phyloP scores from a whole-genome alignment of 1,139 yeast species.

The Zygotorulaspora mrakii region DNA sequence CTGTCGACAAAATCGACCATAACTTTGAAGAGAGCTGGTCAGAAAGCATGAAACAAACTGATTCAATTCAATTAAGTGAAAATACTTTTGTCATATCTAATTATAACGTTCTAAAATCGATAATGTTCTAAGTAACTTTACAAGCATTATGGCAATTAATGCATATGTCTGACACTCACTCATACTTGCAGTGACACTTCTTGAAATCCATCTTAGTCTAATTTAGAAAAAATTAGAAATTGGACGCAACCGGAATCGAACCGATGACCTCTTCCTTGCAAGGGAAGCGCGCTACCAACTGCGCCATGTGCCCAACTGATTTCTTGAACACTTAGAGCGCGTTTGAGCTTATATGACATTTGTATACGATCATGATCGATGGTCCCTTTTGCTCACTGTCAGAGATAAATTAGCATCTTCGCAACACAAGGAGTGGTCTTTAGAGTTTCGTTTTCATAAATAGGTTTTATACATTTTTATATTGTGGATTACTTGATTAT shows the following conservation, averaged over 20 bases:
- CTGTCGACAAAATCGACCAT: slow-evolving; percentile 30
- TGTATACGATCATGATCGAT: too few species aligned
- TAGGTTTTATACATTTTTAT: slow-evolving; percentile 5
- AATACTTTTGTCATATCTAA: slow-evolving; percentile 27
- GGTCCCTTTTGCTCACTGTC: too few species aligned
- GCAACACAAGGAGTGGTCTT: neutral
- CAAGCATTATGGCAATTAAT: too few species aligned
- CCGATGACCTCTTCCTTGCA: slow-evolving; percentile 37
- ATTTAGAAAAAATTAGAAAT: slow-evolving; percentile 12
- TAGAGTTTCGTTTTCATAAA: slow-evolving; percentile 6
- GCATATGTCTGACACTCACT: too few species aligned
- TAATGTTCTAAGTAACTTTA: slow-evolving; percentile 17
- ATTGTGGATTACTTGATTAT: too few species aligned
- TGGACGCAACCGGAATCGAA: slow-evolving; percentile 37
- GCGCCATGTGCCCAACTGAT: slow-evolving; percentile 32
- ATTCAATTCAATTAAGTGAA: slow-evolving; percentile 21
- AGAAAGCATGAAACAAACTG: slow-evolving; percentile 18
- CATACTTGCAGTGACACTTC: too few species aligned
- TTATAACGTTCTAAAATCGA: slow-evolving; percentile 17
- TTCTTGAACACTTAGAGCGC: neutral
- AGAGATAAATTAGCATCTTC: too few species aligned
- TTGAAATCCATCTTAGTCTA: too few species aligned
- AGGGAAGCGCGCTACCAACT: slow-evolving; percentile 38
- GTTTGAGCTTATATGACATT: neutral
- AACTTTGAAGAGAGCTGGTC: slow-evolving; percentile 23